These are phyloP conservation scores for Cyclocybe aegerita DNA, from an alignment of 768 basidiomycete genomes.

Conservation along the genomic window DNA sequence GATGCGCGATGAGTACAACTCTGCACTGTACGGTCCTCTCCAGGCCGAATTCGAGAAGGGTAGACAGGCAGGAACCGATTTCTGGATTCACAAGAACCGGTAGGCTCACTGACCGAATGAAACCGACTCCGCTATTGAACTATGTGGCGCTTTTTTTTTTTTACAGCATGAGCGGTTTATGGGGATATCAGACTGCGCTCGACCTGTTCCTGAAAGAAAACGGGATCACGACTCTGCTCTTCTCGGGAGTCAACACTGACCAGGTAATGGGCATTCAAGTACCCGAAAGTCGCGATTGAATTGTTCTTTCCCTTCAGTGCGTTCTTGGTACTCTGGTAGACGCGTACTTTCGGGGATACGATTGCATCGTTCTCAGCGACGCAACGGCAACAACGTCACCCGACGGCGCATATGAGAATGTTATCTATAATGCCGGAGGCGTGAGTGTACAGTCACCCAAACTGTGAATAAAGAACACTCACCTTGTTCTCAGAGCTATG, in stretches of 20 bases:
- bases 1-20: conserved; percentile 59
- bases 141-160: neutral
- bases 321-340: conserved; percentile 64
- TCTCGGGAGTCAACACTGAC: conserved; percentile 68
- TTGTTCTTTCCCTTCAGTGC: conserved; percentile 37
- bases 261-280: conserved; percentile 38
- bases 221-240: conserved; percentile 59
- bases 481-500: conserved; percentile 41
- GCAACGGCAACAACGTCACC: conserved; percentile 65
- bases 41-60: conserved; percentile 56
- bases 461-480: neutral
- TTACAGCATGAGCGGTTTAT: conserved; percentile 61
- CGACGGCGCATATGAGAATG: conserved; percentile 51
- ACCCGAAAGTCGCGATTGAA: neutral
- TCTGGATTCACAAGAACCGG: conserved; percentile 77
- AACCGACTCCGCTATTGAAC: neutral
- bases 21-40: conserved; percentile 63
- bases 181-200: conserved; percentile 62
- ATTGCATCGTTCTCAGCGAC: conserved; percentile 58
- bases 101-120: conserved; percentile 14
- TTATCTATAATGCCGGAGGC: conserved; percentile 55
- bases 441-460: conserved; percentile 31
- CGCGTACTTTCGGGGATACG: conserved; percentile 65
- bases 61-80: conserved; percentile 53
- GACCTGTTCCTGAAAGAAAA: conserved; percentile 64